Base-by-base conservation (phyloP, 768 basidiomycete genomes). In the Trametes maxima region DNA sequence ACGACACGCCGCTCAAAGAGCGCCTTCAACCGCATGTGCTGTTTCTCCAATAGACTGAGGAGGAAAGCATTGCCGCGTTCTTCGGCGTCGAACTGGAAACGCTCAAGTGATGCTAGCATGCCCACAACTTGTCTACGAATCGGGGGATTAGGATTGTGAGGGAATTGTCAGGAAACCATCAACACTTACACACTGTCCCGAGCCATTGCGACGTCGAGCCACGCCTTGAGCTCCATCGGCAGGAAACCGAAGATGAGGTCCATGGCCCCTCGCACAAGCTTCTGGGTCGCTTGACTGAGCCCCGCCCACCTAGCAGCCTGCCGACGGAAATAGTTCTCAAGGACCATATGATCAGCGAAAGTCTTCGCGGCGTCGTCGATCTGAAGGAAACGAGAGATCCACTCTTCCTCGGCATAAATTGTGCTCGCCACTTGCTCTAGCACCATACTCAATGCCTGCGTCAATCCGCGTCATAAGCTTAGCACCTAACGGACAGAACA, bases 241-340 rank as follows among this genome's bases (percentile, higher is more conserved):
- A 98, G 76, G 77, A 96, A 98, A 8, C 95, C 94, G 72, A 98
- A 98, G 54, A 98, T 94, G 54, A 96, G 76, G 65, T 98, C 96
- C 90, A 98, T 86, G 28, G 94, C 92, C 2, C 88, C 88, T 19
- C 93, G 85, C 33, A 95, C 83, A 10, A 95, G 82, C 76, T 95
- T 95, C 60, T 78, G 70, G 25, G 94, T 94, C 7, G 84, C 75
- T 55, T 81, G 80, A 60, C 85, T 86, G 45, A 95, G 79, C 28
- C 86, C 84, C 25, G 80, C 82, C 52, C 84, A 79, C 25, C 92
- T 81, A 6, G 88, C 80, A n/a, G 96, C 96, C 70, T 98, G 93
- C 49, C 96, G 79, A 24, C 93, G 83, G 78, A 97, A 97, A 74
- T 97, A 98, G 62, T 86, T 93, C 71, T 98, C 96, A 60, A 98